Percentiles rank a stretch among this genome's conserved stretches.
Evolutionary conservation across 1,139 yeast species (phyloP).

Genomic region (Williopsis jadinii): DNA sequence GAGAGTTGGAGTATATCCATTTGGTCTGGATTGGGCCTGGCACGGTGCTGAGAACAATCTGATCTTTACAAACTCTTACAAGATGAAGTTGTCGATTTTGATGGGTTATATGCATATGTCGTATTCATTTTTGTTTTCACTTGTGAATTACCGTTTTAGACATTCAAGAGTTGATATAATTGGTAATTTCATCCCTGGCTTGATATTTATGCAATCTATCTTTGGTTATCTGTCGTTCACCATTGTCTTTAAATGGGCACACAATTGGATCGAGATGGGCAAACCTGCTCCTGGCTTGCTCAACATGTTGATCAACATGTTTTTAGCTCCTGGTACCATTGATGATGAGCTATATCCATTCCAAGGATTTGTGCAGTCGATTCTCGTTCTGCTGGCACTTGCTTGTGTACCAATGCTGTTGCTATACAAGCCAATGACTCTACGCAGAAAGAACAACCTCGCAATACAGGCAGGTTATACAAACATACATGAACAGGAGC

Average conservation of each 20-base stretch:
- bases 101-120: slow-evolving; percentile 80
- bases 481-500: slow-evolving; percentile 23
- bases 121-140: slow-evolving; percentile 62
- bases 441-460: slow-evolving; percentile 26
- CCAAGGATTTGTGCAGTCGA: slow-evolving; percentile 55
- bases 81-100: slow-evolving; percentile 73
- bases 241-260: slow-evolving; percentile 73
- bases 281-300: slow-evolving; percentile 74
- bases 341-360: slow-evolving; percentile 61
- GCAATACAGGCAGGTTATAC: slow-evolving; percentile 17
- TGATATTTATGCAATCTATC: slow-evolving; percentile 76
- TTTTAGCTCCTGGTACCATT: slow-evolving; percentile 66
- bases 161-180: slow-evolving; percentile 57
- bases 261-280: slow-evolving; percentile 64
- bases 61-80: slow-evolving; percentile 69
- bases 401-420: slow-evolving; percentile 74
- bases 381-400: slow-evolving; percentile 53
- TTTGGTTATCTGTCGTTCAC: slow-evolving; percentile 71
- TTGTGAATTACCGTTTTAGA: slow-evolving; percentile 55
- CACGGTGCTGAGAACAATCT: slow-evolving; percentile 76
- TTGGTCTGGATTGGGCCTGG: slow-evolving; percentile 76
- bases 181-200: slow-evolving; percentile 76
- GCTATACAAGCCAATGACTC: slow-evolving; percentile 55
- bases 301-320: slow-evolving; percentile 79
- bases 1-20: slow-evolving; percentile 50